phyloP scores from a whole-genome alignment of 164 flowering plant genomes.

The Litsea cubeba region DNA sequence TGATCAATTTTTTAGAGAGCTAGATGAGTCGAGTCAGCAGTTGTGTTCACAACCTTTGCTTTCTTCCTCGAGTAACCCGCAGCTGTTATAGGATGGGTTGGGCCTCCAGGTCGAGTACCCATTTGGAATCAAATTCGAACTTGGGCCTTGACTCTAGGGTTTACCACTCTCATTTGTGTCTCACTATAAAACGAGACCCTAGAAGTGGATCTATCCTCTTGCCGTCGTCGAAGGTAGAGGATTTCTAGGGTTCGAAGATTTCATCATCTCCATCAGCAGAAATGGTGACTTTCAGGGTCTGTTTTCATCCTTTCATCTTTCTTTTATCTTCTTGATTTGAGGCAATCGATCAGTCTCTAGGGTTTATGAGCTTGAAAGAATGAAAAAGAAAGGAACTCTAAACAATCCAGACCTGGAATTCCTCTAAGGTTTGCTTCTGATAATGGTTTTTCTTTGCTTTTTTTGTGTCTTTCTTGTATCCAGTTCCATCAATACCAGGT shows the following conservation, averaged over 20 bases:
- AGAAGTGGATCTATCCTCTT: neutral
- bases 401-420: neutral
- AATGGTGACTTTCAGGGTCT: slow-evolving; percentile 4
- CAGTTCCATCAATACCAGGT: slow-evolving; percentile 33
- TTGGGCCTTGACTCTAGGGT: neutral
- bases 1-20: too few relatives aligned
- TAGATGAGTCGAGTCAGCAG: too few relatives aligned
- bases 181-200: neutral
- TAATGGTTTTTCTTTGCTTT: neutral
- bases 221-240: neutral
- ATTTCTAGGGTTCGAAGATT: neutral
- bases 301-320: neutral
- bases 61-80: too few relatives aligned
- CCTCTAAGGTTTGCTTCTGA: neutral
- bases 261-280: neutral
- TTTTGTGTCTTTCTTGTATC: neutral
- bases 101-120: too few relatives aligned
- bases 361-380: neutral
- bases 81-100: too few relatives aligned
- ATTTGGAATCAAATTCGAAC: too few relatives aligned
- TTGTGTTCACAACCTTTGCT: too few relatives aligned
- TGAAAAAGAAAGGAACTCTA: neutral
- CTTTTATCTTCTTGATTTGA: neutral
- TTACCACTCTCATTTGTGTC: neutral
- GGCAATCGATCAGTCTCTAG: neutral